These are phyloP conservation scores for Periconia digitata DNA, from an alignment of 2,329 filamentous ascomycete species.

Conservation along the genomic window DNA sequence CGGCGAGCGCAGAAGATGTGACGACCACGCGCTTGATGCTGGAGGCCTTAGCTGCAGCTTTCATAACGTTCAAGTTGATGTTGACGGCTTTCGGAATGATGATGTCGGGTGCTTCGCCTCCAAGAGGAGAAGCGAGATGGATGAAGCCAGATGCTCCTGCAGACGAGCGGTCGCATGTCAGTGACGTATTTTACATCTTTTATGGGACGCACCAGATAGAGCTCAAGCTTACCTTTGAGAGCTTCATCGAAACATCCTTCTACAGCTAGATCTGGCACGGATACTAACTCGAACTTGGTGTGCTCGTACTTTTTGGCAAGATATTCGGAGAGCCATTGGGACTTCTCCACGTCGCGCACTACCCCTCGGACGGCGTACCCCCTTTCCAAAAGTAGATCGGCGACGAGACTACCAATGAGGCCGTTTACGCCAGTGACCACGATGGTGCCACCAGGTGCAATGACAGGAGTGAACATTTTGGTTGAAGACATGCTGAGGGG, in stretches of 20 bases:
- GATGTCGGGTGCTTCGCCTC: conserved; percentile 28
- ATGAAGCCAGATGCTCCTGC: conserved; percentile 43
- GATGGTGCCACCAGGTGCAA: conserved; percentile 28
- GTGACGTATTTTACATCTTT: not conserved
- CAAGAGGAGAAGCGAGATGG: conserved; percentile 50
- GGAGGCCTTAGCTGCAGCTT: conserved; percentile 44
- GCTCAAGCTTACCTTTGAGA: conserved; percentile 34
- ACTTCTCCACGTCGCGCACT: conserved; percentile 32
- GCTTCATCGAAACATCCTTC: conserved; percentile 28
- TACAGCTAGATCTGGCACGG: conserved; percentile 30
- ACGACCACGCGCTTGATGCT: conserved; percentile 48
- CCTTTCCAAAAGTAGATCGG: conserved; percentile 29
- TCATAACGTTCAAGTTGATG: conserved; percentile 43
- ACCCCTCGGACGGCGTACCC: conserved; percentile 42
- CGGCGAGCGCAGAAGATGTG: conserved; percentile 47
- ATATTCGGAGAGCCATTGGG: conserved; percentile 31
- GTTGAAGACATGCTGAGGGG: not conserved
- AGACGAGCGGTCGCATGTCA: not conserved
- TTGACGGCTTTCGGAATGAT: conserved; percentile 44
- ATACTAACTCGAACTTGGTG: conserved; percentile 29
- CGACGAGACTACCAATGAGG: conserved; percentile 36
- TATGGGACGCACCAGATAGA: too few species aligned
- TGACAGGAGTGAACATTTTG: conserved; percentile 18
- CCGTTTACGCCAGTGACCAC: conserved; percentile 42
- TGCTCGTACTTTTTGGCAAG: conserved; percentile 27